These are phyloP conservation scores for Serendipita sp. DNA, from an alignment of 768 basidiomycete genomes.

Conservation along the genomic window DNA sequence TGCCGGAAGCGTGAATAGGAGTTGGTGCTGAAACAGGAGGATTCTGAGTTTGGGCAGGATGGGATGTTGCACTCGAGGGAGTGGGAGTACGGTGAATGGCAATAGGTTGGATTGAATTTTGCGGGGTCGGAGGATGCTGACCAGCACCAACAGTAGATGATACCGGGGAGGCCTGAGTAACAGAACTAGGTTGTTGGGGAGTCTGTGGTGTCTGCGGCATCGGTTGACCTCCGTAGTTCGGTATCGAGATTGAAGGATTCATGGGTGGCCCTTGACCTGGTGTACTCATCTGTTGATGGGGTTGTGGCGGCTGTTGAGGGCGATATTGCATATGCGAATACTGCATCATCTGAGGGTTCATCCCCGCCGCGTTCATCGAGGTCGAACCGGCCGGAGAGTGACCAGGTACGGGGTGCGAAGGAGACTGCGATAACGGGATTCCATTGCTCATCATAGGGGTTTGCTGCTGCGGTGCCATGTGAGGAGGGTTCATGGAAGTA, in stretches of 20 bases:
- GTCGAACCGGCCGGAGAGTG: too few species aligned
- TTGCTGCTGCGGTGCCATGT: too few species aligned
- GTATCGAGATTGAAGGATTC: neutral
- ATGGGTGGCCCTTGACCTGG: too few species aligned
- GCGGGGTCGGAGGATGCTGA: slow-evolving; percentile 16
- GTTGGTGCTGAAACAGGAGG: too few species aligned
- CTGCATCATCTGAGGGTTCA: slow-evolving; percentile 15
- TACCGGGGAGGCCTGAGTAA: neutral
- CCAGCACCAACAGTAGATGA: neutral
- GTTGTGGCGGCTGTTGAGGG: slow-evolving; percentile 13
- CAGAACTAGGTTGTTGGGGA: neutral
- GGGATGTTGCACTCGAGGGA: too few species aligned
- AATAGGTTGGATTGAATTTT: too few species aligned
- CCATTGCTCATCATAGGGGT: too few species aligned
- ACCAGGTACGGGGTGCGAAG: too few species aligned
- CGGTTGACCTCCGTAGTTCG: neutral
- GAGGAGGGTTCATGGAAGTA: too few species aligned
- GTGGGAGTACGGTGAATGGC: too few species aligned
- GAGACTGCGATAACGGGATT: too few species aligned
- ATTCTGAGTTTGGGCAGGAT: too few species aligned
- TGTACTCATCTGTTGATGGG: slow-evolving; percentile 2
- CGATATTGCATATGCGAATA: slow-evolving; percentile 15
- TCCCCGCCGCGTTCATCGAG: slow-evolving; percentile 12
- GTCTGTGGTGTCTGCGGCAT: neutral
- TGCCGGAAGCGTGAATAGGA: neutral